Conservation (phyloP, 2,329 filamentous ascomycete genomes). For the Botrytis fragariae region DNA sequence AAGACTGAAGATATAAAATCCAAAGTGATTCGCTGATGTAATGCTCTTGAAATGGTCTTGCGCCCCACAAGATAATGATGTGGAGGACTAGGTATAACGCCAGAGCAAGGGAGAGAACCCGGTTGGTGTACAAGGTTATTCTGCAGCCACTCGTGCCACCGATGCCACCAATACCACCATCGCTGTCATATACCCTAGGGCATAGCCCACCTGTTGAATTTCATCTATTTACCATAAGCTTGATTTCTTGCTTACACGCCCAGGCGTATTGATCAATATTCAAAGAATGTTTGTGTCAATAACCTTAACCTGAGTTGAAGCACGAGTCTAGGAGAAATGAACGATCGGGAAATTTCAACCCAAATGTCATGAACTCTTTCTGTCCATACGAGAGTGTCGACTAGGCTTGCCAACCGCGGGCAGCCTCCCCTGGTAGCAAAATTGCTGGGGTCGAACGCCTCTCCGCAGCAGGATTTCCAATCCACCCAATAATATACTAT, state of each 20-base stretch:
- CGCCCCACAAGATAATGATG: neutral
- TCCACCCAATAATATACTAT: neutral
- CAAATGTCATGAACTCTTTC: neutral
- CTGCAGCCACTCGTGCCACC: neutral
- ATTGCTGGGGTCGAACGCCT: neutral
- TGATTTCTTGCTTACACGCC: neutral
- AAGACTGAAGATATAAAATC: conserved; percentile 9
- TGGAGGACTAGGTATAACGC: neutral
- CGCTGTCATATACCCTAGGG: neutral
- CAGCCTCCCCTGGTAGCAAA: neutral
- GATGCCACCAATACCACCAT: neutral
- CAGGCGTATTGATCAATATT: neutral
- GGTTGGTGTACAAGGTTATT: neutral
- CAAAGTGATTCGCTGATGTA: conserved; percentile 3
- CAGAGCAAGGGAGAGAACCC: neutral
- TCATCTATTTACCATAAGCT: neutral
- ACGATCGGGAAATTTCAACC: neutral
- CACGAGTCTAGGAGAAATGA: neutral
- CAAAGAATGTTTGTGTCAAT: neutral
- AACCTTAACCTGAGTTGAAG: neutral
- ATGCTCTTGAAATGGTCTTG: neutral
- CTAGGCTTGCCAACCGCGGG: neutral
- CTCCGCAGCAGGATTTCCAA: neutral
- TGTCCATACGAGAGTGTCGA: neutral
- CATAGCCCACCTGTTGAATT: neutral